Evolutionary conservation across 805 yeast species (phyloP).

Genomic region (Candida vartiovaarae): DNA sequence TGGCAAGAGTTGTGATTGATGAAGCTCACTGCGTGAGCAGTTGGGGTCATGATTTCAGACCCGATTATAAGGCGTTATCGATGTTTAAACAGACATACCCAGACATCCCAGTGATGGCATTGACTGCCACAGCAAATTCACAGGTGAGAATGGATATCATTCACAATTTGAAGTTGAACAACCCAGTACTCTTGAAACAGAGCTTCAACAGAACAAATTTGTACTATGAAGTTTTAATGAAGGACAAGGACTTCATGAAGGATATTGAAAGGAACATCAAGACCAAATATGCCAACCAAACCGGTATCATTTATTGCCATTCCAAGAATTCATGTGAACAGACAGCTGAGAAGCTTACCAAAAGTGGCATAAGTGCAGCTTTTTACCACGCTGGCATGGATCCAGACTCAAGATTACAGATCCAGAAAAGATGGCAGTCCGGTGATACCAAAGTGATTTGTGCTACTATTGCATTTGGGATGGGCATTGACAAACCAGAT

Average conservation of each 20-base stretch:
- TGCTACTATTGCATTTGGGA: slow-evolving; percentile 97
- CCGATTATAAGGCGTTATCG: slow-evolving; percentile 82
- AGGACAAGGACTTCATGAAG: slow-evolving; percentile 46
- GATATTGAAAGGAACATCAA: slow-evolving; percentile 54
- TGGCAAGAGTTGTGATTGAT: slow-evolving; percentile 89
- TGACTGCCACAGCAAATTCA: slow-evolving; percentile 95
- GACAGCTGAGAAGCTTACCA: slow-evolving; percentile 53
- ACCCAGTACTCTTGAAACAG: slow-evolving; percentile 68
- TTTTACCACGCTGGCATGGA: slow-evolving; percentile 95
- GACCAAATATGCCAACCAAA: slow-evolving; percentile 42
- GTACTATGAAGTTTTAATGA: slow-evolving; percentile 67
- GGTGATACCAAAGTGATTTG: slow-evolving; percentile 72
- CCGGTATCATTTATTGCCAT: slow-evolving; percentile 93
- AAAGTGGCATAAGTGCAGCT: slow-evolving; percentile 58
- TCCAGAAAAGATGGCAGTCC: slow-evolving; percentile 82
- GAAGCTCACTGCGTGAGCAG: slow-evolving; percentile 98
- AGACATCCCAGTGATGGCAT: slow-evolving; percentile 83
- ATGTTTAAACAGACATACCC: slow-evolving; percentile 70
- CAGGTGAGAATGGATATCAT: slow-evolving; percentile 82
- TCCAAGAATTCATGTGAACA: slow-evolving; percentile 86
- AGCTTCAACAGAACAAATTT: slow-evolving; percentile 89
- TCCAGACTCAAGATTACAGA: slow-evolving; percentile 57
- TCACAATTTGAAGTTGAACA: slow-evolving; percentile 59
- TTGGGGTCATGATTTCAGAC: slow-evolving; percentile 99
- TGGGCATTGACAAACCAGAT: slow-evolving; percentile 98